A percentile compares a stretch with the other conserved stretches of the same genome.
phyloP scores from a whole-genome alignment of 345 rosid genomes.

The Euphorbia tirucalli region DNA sequence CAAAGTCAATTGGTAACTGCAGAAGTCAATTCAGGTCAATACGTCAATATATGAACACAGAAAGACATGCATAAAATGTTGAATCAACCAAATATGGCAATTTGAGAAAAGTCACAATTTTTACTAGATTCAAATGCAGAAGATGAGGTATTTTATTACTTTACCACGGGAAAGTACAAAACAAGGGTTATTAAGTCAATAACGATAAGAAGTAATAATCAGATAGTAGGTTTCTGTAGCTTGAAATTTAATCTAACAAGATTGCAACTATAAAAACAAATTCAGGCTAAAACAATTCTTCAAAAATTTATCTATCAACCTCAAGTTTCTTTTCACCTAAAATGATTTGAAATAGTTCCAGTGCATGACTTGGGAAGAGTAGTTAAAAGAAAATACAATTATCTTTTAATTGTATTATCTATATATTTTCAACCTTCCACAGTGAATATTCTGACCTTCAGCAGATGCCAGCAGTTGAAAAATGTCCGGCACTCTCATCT shows the following conservation, averaged over 20 bases:
- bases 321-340: background rate
- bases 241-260: background rate
- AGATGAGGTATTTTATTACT: background rate
- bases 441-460: background rate
- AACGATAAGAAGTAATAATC: background rate
- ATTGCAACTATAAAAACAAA: background rate
- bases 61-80: background rate
- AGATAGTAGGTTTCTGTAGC: background rate
- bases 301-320: background rate
- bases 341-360: background rate
- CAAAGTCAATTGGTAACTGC: constrained; percentile 93
- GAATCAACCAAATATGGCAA: background rate
- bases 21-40: constrained; percentile 13
- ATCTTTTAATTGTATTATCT: too few relatives aligned
- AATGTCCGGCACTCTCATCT: background rate
- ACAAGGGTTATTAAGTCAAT: background rate
- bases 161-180: background rate
- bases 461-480: background rate
- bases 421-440: background rate
- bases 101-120: background rate
- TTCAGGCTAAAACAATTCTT: background rate
- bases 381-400: background rate
- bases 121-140: background rate
- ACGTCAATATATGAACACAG: background rate
- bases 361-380: background rate